phyloP scores from a whole-genome alignment of 495 filamentous ascomycete species.

The Annulohypoxylon moriforme region DNA sequence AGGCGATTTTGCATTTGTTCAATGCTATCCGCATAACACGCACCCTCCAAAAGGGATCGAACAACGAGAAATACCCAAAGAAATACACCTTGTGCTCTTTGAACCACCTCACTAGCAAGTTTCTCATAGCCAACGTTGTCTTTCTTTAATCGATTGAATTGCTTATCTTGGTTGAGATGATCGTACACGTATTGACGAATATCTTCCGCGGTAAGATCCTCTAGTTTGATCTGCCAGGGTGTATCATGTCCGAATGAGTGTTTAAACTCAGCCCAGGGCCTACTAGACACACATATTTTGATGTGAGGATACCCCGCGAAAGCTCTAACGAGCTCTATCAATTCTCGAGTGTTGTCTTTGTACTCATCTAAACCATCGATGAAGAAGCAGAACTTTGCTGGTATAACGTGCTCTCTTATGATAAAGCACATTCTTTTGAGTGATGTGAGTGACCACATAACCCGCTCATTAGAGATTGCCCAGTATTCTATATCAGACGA shows the following conservation, averaged over 20 bases:
- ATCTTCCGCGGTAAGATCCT: constrained; percentile 48
- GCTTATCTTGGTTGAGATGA: too few relatives aligned
- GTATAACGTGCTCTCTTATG: neutral
- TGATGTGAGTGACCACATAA: neutral
- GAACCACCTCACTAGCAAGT: too few relatives aligned
- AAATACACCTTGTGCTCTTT: too few relatives aligned
- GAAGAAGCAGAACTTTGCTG: constrained; percentile 56
- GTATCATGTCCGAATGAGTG: constrained; percentile 47
- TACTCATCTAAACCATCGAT: constrained; percentile 64
- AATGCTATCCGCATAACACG: constrained; percentile 40
- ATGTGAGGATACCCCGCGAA: constrained; percentile 40
- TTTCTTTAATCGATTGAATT: too few relatives aligned
- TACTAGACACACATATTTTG: constrained; percentile 64
- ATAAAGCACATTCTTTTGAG: neutral
- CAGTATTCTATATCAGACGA: neutral
- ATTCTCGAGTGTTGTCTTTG: constrained; percentile 35
- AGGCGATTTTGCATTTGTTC: constrained; percentile 35
- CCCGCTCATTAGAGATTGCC: neutral
- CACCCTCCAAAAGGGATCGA: too few relatives aligned
- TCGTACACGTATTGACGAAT: too few relatives aligned
- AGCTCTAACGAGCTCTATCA: constrained; percentile 30
- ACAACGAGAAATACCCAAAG: too few relatives aligned
- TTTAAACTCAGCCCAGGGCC: constrained; percentile 60
- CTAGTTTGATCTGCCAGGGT: constrained; percentile 23
- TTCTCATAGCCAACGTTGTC: too few relatives aligned